phyloP scores from a whole-genome alignment of 768 basidiomycete genomes.

The Hygrophorus russula region DNA sequence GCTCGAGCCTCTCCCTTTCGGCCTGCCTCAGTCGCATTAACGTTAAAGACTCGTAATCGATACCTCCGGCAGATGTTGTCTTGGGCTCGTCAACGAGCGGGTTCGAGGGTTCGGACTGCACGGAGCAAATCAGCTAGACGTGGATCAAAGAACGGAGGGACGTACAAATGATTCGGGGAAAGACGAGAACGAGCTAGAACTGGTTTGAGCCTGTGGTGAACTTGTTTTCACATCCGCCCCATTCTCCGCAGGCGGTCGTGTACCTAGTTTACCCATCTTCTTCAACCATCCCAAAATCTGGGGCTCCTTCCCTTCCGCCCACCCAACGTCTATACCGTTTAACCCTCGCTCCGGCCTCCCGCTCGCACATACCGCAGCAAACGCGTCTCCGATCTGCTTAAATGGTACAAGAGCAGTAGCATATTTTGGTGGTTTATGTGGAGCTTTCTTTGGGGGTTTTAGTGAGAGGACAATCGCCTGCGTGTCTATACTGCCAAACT shows the following conservation, averaged over 20 bases:
- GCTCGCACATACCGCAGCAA: slow-evolving; percentile 60
- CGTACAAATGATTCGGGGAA: slow-evolving; percentile 51
- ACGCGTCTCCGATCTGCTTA: slow-evolving; percentile 64
- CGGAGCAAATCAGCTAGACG: no score
- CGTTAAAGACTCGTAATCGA: slow-evolving; percentile 75
- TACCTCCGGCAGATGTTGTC: slow-evolving; percentile 21
- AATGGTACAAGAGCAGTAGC: slow-evolving; percentile 71
- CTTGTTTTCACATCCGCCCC: slow-evolving; percentile 10
- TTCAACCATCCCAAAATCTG: slow-evolving; percentile 63
- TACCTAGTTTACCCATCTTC: slow-evolving; percentile 54
- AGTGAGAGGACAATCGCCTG: slow-evolving; percentile 58
- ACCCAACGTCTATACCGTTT: slow-evolving; percentile 54
- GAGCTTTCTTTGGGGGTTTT: slow-evolving; percentile 45
- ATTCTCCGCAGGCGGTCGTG: slow-evolving; percentile 5
- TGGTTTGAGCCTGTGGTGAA: slow-evolving; percentile 21
- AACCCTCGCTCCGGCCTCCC: slow-evolving; percentile 39
- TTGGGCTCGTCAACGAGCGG: slow-evolving; percentile 9
- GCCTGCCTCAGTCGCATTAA: slow-evolving; percentile 75
- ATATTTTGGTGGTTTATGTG: slow-evolving; percentile 48
- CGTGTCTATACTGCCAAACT: slow-evolving; percentile 54
- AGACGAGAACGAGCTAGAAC: slow-evolving; percentile 37
- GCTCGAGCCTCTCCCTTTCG: slow-evolving; percentile 65
- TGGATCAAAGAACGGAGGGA: slow-evolving; percentile 7
- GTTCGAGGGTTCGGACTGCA: slow-evolving; percentile 19
- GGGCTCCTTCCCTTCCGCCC: slow-evolving; percentile 71